phyloP scores from a whole-genome alignment of 1,139 yeast species.

The Candida labiduridarum region DNA sequence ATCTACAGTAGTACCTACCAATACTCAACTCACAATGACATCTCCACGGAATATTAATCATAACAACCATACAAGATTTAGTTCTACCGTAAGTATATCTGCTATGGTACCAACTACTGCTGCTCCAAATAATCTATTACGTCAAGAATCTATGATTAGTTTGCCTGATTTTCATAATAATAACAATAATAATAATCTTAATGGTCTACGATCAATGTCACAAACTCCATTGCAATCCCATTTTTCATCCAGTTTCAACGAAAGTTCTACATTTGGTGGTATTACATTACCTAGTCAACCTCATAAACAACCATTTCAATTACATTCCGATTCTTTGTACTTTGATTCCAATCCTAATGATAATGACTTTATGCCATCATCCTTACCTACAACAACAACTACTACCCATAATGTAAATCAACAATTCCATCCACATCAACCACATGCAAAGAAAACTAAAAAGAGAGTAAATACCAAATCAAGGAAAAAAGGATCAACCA shows the following conservation, averaged over 20 bases:
- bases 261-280: not conserved
- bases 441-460: conserved; percentile 3
- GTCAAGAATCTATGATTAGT: conserved; percentile 29
- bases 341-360: conserved; percentile 10
- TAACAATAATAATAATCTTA: conserved; percentile 7
- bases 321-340: conserved; percentile 7
- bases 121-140: conserved; percentile 20
- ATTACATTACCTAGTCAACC: conserved; percentile 16
- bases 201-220: conserved; percentile 6
- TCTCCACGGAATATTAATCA: conserved; percentile 1
- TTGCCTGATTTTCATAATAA: conserved; percentile 23
- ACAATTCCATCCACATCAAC: not conserved
- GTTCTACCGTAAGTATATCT: conserved; percentile 7
- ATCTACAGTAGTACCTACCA: conserved; percentile 13
- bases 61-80: conserved; percentile 2
- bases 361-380: not conserved
- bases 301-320: not conserved
- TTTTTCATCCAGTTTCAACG: conserved; percentile 7
- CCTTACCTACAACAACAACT: not conserved
- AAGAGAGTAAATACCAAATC: conserved; percentile 4
- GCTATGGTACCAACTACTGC: conserved; percentile 8
- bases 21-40: conserved; percentile 10
- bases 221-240: conserved; percentile 7
- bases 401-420: not conserved
- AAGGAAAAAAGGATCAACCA: conserved; percentile 10